Evolutionary conservation across 768 basidiomycete species (phyloP), one percentile per base, ranked within the genome.

Genomic region (Glaciozyma martinii): DNA sequence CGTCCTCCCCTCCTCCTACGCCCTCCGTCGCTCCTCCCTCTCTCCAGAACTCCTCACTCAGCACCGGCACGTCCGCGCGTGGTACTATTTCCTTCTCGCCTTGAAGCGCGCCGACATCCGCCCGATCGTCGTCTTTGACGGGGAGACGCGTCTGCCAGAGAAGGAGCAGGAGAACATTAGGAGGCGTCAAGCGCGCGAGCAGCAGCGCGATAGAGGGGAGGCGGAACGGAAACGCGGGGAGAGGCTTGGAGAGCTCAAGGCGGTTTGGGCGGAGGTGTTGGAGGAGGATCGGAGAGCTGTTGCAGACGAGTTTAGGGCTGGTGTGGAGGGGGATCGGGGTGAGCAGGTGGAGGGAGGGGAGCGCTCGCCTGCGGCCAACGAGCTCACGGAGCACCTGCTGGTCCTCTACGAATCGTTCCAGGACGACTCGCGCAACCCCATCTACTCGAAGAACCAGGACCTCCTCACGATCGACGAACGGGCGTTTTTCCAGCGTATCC

Each of bases 111-210:
- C 40, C 6, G 53, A 42, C 42, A 66, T 70, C 37, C 27, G 23
- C 15, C 55, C 65, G 15, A 42, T 70, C 33, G 68, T 70, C 42
- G 68, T 70, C 3, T 70, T 70, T 47, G 68, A 70, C 46, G 68
- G 68, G 30, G 30, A 21, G 40, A 66, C 65, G 37, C 43, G 68
- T 8, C 25, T 55, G 18, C 12, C 21, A 21, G 68, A 63, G 46
- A 70, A 70, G 53, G 59, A 25, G n/a, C 33, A 15, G 32, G 68
- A 70, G 37, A 40, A 40, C 37, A 13, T 13, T 8, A 8, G 37
- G 37, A 40, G 37, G 12, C 10, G 37, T 8, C 60, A 55, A 5
- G 61, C 40, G 33, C 33, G 63, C 32, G 44, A 57, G 23, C 27
- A 62, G 8, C 64, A 69, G 56, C 37, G 49, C 33, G 1, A 7